phyloP scores from a whole-genome alignment of 495 filamentous ascomycete genomes.

The Aspergillus kassunensis region DNA sequence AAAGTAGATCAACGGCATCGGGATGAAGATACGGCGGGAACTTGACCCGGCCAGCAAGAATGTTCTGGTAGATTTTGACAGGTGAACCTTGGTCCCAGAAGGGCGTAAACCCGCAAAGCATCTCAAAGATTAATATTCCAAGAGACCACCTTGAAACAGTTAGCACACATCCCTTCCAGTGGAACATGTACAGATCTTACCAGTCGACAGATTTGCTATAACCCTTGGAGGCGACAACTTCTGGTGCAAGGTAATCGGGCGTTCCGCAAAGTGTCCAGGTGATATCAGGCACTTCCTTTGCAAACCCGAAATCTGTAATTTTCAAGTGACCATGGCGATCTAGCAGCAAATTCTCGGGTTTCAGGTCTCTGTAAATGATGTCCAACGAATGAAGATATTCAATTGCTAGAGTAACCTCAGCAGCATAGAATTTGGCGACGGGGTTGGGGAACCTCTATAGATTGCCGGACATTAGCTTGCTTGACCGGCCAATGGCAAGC shows the following conservation, averaged over 20 bases:
- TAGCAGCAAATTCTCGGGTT: conserved; percentile 91
- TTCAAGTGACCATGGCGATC: conserved; percentile 97
- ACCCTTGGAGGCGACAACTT: conserved; percentile 94
- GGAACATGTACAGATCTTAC: conserved; percentile 49
- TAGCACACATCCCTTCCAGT: neutral
- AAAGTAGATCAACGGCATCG: conserved; percentile 87
- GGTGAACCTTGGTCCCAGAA: conserved; percentile 98
- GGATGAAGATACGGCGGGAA: conserved; percentile 93
- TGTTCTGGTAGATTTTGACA: conserved; percentile 99
- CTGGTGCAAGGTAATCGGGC: conserved; percentile 96
- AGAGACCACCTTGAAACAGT: conserved; percentile 78
- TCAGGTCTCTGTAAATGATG: conserved; percentile 96
- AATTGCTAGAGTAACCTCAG: conserved; percentile 90
- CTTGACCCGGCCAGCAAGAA: conserved; percentile 86
- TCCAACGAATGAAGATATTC: conserved; percentile 94
- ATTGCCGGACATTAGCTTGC: neutral
- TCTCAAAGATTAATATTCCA: conserved; percentile 97
- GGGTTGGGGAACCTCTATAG: conserved; percentile 93
- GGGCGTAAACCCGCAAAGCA: conserved; percentile 97
- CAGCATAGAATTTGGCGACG: conserved; percentile 98
- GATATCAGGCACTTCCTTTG: conserved; percentile 96
- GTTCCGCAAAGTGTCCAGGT: conserved; percentile 99
- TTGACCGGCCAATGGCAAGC: neutral
- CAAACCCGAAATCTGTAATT: conserved; percentile 98
- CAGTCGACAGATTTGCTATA: conserved; percentile 99